Evolutionary conservation across 1,139 yeast species (phyloP).

Genomic region (Blastobotrys apis): DNA sequence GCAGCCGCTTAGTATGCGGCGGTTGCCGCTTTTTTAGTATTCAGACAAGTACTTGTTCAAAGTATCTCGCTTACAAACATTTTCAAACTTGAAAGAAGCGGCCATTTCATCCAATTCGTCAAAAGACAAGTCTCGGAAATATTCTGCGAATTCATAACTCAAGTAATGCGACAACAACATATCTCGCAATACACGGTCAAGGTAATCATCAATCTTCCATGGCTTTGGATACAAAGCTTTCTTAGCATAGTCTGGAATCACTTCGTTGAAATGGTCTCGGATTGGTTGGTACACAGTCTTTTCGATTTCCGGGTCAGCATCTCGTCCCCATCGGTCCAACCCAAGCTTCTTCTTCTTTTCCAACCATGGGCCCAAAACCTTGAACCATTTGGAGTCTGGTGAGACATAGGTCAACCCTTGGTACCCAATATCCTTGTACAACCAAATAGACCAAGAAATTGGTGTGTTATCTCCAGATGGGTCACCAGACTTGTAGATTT

Average conservation of each 20-base stretch:
- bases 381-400: conserved; percentile 42
- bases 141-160: conserved; percentile 44
- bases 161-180: conserved; percentile 42
- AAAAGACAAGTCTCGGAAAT: conserved; percentile 39
- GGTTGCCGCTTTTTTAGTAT: no score
- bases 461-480: conserved; percentile 45
- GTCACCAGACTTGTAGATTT: conserved; percentile 41
- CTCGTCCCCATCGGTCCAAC: conserved; percentile 47
- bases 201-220: conserved; percentile 39
- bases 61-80: conserved; percentile 40
- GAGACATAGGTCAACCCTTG: conserved; percentile 46
- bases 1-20: no score
- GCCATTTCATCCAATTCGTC: conserved; percentile 47
- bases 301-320: conserved; percentile 40
- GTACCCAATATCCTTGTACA: conserved; percentile 49
- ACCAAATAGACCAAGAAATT: conserved; percentile 48
- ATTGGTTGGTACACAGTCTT: conserved; percentile 37
- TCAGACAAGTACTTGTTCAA: conserved; percentile 37
- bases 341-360: conserved; percentile 43
- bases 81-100: conserved; percentile 46
- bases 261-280: conserved; percentile 37
- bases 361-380: conserved; percentile 41
- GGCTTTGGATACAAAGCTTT: conserved; percentile 39
- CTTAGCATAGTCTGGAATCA: conserved; percentile 39
- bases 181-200: conserved; percentile 40